These are phyloP conservation scores for Fraxinus dipetala DNA, from an alignment of 305 asterid genomes.

Conservation along the genomic window DNA sequence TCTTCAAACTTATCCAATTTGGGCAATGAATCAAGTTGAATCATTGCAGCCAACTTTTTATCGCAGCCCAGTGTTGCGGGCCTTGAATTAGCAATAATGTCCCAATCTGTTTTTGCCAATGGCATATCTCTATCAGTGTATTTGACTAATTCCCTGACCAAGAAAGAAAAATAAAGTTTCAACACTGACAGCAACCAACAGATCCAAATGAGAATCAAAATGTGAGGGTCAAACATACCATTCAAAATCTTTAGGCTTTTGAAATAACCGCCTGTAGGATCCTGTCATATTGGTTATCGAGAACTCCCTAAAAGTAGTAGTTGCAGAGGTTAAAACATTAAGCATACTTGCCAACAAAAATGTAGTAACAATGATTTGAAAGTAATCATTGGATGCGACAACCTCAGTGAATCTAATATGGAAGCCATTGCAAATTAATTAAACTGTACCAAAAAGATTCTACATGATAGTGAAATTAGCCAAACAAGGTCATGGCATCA, in stretches of 20 bases:
- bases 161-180: conserved; percentile 5
- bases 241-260: conserved; percentile 78
- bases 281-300: conserved; percentile 86
- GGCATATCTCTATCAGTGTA: conserved; percentile 66
- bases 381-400: neutral
- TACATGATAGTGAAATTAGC: neutral
- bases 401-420: neutral
- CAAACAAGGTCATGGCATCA: neutral
- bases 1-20: conserved; percentile 29
- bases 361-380: neutral
- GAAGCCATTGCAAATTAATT: neutral
- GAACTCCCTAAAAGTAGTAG: conserved; percentile 60
- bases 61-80: conserved; percentile 26
- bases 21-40: conserved; percentile 16
- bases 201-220: conserved; percentile 7
- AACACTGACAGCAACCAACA: conserved; percentile 14
- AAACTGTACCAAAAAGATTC: neutral
- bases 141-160: conserved; percentile 67
- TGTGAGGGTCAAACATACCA: conserved; percentile 48
- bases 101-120: conserved; percentile 80
- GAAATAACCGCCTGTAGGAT: conserved; percentile 84
- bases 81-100: conserved; percentile 48
- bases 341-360: conserved; percentile 9
- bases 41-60: conserved; percentile 24
- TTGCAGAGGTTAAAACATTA: conserved; percentile 15